Percentiles rank a stretch among this genome's conserved stretches.
Conservation (phyloP, 2,329 filamentous ascomycete genomes). For the Microcera coccophila region DNA sequence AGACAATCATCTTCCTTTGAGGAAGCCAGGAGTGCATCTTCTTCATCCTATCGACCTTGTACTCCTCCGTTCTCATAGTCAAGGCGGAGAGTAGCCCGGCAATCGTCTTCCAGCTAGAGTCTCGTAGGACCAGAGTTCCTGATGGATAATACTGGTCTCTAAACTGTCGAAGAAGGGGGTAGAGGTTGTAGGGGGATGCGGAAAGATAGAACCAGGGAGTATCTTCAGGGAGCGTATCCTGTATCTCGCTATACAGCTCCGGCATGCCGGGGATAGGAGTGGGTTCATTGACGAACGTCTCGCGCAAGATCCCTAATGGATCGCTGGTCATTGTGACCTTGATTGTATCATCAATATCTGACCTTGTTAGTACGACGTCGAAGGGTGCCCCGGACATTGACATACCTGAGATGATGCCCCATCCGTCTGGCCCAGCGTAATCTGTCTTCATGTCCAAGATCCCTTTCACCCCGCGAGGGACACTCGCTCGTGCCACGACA, state of each 20-base stretch:
- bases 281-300: slow-evolving; percentile 77
- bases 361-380: slow-evolving; percentile 13
- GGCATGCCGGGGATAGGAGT: slow-evolving; percentile 76
- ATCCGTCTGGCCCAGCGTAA: slow-evolving; percentile 73
- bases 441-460: slow-evolving; percentile 63
- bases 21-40: slow-evolving; percentile 80
- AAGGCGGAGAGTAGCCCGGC: slow-evolving; percentile 74
- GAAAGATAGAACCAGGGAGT: slow-evolving; percentile 91
- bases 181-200: slow-evolving; percentile 90
- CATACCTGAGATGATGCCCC: slow-evolving; percentile 73
- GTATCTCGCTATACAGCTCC: slow-evolving; percentile 69
- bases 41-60: slow-evolving; percentile 77
- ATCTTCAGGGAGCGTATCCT: slow-evolving; percentile 47
- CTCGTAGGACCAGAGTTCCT: slow-evolving; percentile 79
- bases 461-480: slow-evolving; percentile 51
- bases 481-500: slow-evolving; percentile 46
- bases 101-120: slow-evolving; percentile 81
- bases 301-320: slow-evolving; percentile 72
- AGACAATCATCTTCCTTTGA: slow-evolving; percentile 70
- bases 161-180: slow-evolving; percentile 78
- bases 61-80: slow-evolving; percentile 75
- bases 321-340: slow-evolving; percentile 83
- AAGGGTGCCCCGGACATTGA: not conserved
- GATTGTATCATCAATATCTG: slow-evolving; percentile 92
- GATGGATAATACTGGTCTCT: slow-evolving; percentile 65